A percentile compares a stretch with the other conserved stretches of the same genome.
Evolutionary conservation across 805 yeast genomes (phyloP).

Genomic region (Debaryomyces maramus): DNA sequence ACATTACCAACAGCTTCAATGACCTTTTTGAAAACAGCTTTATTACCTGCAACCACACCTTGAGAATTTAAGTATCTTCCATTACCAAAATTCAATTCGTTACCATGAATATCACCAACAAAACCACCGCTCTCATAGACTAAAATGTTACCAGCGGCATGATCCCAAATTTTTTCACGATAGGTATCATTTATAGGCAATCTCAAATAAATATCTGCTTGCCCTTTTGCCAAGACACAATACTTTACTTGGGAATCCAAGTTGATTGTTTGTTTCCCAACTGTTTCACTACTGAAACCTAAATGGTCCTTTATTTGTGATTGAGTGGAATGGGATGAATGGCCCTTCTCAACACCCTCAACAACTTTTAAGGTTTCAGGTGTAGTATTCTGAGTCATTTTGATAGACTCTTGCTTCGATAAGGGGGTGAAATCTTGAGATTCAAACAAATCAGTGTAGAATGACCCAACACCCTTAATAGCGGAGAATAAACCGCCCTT

Average conservation of each 20-base stretch:
- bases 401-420: conserved; percentile 38
- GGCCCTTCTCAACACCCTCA: conserved; percentile 95
- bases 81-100: conserved; percentile 71
- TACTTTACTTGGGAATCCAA: conserved; percentile 96
- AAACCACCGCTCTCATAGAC: conserved; percentile 89
- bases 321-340: conserved; percentile 89
- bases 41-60: conserved; percentile 88
- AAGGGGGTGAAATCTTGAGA: conserved; percentile 34
- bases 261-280: conserved; percentile 62
- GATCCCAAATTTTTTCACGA: conserved; percentile 98
- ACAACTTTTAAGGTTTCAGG: conserved; percentile 63
- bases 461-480: conserved; percentile 66
- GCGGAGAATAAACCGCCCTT: conserved; percentile 80
- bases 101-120: conserved; percentile 81
- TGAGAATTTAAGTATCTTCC: conserved; percentile 82
- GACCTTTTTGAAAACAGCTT: conserved; percentile 48
- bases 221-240: conserved; percentile 86
- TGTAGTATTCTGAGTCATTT: conserved; percentile 50
- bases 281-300: conserved; percentile 49
- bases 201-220: conserved; percentile 89
- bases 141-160: conserved; percentile 90
- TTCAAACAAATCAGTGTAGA: conserved; percentile 44
- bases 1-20: conserved; percentile 46
- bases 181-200: conserved; percentile 75
- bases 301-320: conserved; percentile 64